Base-by-base conservation (phyloP, 2,329 filamentous ascomycete species). In the Fusarium sublunatum region DNA sequence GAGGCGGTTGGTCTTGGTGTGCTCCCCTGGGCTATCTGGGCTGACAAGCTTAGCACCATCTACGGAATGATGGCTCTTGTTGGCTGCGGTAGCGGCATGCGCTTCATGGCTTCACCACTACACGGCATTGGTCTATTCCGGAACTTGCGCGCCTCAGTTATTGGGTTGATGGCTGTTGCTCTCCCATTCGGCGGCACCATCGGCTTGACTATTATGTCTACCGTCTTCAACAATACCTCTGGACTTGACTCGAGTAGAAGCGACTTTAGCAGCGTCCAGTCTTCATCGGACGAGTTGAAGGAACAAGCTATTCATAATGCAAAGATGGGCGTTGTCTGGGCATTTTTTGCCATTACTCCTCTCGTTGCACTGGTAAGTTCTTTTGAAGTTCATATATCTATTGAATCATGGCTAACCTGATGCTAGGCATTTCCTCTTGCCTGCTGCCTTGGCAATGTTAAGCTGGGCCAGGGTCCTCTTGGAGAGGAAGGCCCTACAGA, bases 1-100 rank as follows among this genome's bases (percentile, higher is more conserved):
- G 86, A 88, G 67, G 82, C 85, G 1, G 72, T 84, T 2, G 88
- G 87, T 3, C 78, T 90, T 31, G 82, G 81, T 0, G 73, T 88
- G 7, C 73, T 91, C 4, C 81, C 83, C 0, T 86, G 81, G 74
- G 86, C 86, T 0, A 77, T 89, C 13, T 81, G 81, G 5, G 75
- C 73, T 1, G 79, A 82, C 1, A 74, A 84, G 44, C 74, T 77
- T 0, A 71, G 77, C 0, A 73, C 84, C 7, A 82, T 91, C 22
- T 89, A 86, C 64, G 87, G 84, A 25, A 90, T 91, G 82, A 86
- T 91, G 77, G 87, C 82, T 0, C 72, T 91, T 2, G 81, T 86
- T 0, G 88, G 88, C 2, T 81, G 80, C 0, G 88, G 89, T 0
- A 86, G 84, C 0, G 88, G 87, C 1, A 73, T 89, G 11, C 81